Percentiles rank a stretch among this genome's conserved stretches.
These are phyloP conservation scores for Cryphonectria japonica DNA, from an alignment of 2,329 filamentous ascomycete species.

Conservation along the genomic window DNA sequence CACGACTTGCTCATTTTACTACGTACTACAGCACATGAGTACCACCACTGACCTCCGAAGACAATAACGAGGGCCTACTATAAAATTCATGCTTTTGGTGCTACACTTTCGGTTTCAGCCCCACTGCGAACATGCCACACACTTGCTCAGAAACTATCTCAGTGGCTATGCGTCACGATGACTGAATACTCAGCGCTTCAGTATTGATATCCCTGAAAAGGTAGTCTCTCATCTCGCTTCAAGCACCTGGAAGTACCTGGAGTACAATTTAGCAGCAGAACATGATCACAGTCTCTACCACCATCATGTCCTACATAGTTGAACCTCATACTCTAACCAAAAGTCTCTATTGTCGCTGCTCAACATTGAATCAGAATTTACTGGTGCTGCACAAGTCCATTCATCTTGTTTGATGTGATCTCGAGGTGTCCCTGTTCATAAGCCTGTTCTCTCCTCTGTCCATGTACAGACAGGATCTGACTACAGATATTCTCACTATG, in stretches of 20 bases:
- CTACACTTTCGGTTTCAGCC: neutral
- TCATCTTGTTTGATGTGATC: neutral
- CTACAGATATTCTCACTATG: neutral
- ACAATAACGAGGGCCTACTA: neutral
- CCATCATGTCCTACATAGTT: neutral
- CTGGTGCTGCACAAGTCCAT: no score
- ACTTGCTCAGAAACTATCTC: neutral
- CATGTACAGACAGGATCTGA: neutral
- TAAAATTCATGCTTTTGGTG: neutral
- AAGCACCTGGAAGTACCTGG: neutral
- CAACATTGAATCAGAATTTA: neutral
- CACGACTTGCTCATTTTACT: constrained; percentile 19
- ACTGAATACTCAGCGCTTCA: neutral
- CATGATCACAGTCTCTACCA: neutral
- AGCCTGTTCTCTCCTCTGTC: neutral
- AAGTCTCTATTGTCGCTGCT: neutral
- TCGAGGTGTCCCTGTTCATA: neutral
- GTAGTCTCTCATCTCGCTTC: neutral
- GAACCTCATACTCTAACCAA: neutral
- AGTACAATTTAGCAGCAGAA: neutral
- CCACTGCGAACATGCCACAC: neutral
- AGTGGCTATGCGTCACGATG: neutral
- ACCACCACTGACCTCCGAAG: neutral
- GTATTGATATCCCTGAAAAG: neutral
- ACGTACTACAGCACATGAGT: neutral